Evolutionary conservation across 1,139 yeast genomes (phyloP).

Genomic region (Nadsonia starkeyi-henricii): DNA sequence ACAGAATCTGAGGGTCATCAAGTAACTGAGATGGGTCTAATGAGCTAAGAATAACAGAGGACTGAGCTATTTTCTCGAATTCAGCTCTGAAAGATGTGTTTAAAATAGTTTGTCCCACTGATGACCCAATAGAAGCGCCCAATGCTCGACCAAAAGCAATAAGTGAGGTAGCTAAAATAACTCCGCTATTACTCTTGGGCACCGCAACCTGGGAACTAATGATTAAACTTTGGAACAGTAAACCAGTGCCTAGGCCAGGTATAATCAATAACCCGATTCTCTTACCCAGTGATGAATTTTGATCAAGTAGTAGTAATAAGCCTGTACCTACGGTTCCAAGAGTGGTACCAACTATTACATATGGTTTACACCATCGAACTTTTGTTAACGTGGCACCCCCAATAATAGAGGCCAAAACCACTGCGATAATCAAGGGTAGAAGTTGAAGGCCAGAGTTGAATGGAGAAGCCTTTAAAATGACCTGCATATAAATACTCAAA

Average conservation of each 20-base stretch:
- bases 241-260: constrained; percentile 43
- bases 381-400: constrained; percentile 35
- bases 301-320: constrained; percentile 26
- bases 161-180: constrained; percentile 37
- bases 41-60: too few relatives aligned
- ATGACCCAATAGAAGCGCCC: constrained; percentile 37
- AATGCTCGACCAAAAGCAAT: constrained; percentile 33
- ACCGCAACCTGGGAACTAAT: constrained; percentile 42
- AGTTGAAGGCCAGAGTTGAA: constrained; percentile 46
- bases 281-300: constrained; percentile 13
- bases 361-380: constrained; percentile 36
- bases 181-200: constrained; percentile 37
- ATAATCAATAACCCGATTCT: constrained; percentile 40
- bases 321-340: constrained; percentile 42
- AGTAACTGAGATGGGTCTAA: too few relatives aligned
- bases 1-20: too few relatives aligned
- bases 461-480: constrained; percentile 34
- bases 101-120: constrained; percentile 36
- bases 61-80: constrained; percentile 7
- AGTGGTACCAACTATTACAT: constrained; percentile 31
- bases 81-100: constrained; percentile 18
- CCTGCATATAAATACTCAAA: constrained; percentile 44
- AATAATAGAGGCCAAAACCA: constrained; percentile 33
- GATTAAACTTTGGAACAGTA: constrained; percentile 37
- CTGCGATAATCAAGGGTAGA: constrained; percentile 40